Evolutionary conservation across 768 basidiomycete species (phyloP).

Genomic region (Agrocybe chaxingu): DNA sequence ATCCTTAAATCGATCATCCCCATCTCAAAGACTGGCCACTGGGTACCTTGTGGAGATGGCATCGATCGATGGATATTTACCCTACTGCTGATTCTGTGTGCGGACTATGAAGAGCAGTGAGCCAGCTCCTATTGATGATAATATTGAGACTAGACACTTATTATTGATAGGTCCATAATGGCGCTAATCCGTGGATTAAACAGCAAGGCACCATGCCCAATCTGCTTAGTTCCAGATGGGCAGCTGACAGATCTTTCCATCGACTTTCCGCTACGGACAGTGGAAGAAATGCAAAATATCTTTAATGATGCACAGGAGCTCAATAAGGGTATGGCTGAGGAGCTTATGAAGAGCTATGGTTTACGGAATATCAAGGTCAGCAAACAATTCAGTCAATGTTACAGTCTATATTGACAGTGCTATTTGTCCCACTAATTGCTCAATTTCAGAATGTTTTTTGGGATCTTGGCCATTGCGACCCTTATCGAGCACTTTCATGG

Average conservation of each 20-base stretch:
- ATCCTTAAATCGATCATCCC: constrained; percentile 24
- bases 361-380: constrained; percentile 11
- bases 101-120: constrained; percentile 47
- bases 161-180: constrained; percentile 29
- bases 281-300: not conserved
- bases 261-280: constrained; percentile 1
- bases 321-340: not conserved
- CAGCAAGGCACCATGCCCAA: constrained; percentile 28
- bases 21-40: constrained; percentile 7
- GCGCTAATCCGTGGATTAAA: constrained; percentile 24
- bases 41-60: constrained; percentile 13
- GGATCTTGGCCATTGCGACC: constrained; percentile 27
- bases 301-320: constrained; percentile 1
- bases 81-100: constrained; percentile 33
- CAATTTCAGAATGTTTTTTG: constrained; percentile 37
- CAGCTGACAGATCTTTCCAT: constrained; percentile 5
- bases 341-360: constrained; percentile 7
- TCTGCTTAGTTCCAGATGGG: constrained; percentile 27
- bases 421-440: constrained; percentile 8
- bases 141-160: not conserved
- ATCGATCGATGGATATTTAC: constrained; percentile 28
- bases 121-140: no score
- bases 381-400: not conserved
- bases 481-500: constrained; percentile 30
- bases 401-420: no score